These are phyloP conservation scores for Escallonia rubra DNA, from an alignment of 129 eudicot genomes.

Conservation along the genomic window DNA sequence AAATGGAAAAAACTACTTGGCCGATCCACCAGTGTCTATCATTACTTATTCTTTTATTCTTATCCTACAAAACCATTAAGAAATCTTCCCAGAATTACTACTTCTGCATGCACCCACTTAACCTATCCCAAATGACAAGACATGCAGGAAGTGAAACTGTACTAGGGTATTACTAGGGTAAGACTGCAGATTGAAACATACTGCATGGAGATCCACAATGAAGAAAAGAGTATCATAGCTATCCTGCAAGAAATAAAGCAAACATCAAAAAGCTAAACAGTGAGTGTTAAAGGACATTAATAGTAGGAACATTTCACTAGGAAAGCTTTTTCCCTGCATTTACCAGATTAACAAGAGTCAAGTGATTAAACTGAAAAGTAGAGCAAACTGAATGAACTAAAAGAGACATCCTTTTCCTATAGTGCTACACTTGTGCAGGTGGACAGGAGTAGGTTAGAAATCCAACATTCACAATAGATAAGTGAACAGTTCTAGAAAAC, in stretches of 20 bases:
- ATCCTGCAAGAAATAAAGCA: conserved; percentile 50
- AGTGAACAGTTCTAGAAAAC: no score
- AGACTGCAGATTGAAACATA: conserved; percentile 19
- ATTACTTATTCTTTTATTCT: not conserved
- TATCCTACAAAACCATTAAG: not conserved
- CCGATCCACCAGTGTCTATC: not conserved
- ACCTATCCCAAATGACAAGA: not conserved
- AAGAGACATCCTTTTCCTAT: no score
- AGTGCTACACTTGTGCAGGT: no score
- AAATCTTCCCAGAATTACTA: not conserved
- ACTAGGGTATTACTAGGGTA: not conserved
- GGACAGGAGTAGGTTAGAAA: no score
- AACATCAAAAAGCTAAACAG: not conserved
- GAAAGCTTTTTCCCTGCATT: no score
- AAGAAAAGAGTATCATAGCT: conserved; percentile 85
- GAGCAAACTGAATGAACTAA: no score
- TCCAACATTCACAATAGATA: no score
- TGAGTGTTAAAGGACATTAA: no score
- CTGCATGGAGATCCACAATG: conserved; percentile 98
- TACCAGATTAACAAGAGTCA: no score
- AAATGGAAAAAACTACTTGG: no score
- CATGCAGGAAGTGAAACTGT: conserved; percentile 1
- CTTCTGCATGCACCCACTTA: not conserved
- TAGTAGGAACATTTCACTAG: no score
- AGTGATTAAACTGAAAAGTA: no score